Evolutionary conservation across 192 early-diverging fungal species (phyloP).

Genomic region (Backusella circina): DNA sequence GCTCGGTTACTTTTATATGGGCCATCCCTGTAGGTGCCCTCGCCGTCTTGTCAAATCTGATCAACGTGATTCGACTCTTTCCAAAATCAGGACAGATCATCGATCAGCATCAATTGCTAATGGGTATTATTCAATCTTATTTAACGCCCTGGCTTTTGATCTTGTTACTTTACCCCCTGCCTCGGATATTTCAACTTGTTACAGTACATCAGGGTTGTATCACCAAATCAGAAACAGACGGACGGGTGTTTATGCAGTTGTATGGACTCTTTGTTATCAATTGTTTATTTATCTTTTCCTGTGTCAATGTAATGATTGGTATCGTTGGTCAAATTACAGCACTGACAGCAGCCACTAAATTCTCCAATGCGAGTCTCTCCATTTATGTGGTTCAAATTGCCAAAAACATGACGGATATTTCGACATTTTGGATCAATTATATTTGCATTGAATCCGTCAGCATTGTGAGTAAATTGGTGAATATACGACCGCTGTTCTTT

Average conservation of each 20-base stretch:
- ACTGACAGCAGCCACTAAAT: neutral
- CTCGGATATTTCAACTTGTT: slow-evolving; percentile 57
- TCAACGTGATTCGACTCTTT: slow-evolving; percentile 58
- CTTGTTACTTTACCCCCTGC: slow-evolving; percentile 57
- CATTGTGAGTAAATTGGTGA: slow-evolving; percentile 62
- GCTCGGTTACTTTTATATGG: slow-evolving; percentile 58
- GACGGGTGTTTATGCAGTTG: slow-evolving; percentile 62
- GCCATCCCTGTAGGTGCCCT: slow-evolving; percentile 61
- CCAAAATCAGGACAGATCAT: slow-evolving; percentile 45
- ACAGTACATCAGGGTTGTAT: slow-evolving; percentile 64
- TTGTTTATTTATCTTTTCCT: slow-evolving; percentile 65
- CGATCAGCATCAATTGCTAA: slow-evolving; percentile 38
- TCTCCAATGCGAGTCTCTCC: neutral
- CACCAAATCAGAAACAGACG: slow-evolving; percentile 61
- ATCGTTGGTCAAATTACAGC: slow-evolving; percentile 25
- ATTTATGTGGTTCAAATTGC: slow-evolving; percentile 22
- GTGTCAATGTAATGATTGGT: slow-evolving; percentile 32
- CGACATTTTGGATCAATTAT: slow-evolving; percentile 75
- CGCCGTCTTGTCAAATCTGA: slow-evolving; percentile 55
- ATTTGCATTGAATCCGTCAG: slow-evolving; percentile 61
- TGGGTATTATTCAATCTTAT: slow-evolving; percentile 59
- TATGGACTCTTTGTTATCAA: slow-evolving; percentile 70
- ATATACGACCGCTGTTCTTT: slow-evolving; percentile 50
- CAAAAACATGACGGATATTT: slow-evolving; percentile 39
- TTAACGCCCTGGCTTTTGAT: slow-evolving; percentile 62